Evolutionary conservation across 176 grass and related monocot species (phyloP), one percentile per base, ranked within the genome.

Genomic region (Cymbopogon citratus): DNA sequence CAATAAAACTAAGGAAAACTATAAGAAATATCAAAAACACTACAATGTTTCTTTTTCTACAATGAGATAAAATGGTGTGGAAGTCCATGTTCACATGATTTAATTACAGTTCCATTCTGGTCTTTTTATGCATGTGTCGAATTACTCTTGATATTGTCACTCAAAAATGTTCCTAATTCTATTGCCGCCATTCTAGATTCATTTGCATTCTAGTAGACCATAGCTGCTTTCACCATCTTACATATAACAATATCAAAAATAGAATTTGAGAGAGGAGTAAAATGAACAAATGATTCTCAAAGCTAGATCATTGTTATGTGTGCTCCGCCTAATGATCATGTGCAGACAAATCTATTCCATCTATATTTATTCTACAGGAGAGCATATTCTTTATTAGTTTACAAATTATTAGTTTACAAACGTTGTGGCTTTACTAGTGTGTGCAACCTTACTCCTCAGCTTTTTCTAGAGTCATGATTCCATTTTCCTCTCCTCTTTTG

Each of bases 401-500:
- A 51, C 13, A 5, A 12, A 12, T n/a, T n/a, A n/a, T n/a, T 19
- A 31, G 36, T 49, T 61, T 19, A 52, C 13, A 5, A 12, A 12
- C 44, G 28, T 23, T 23, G 23, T 24, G 23, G 56, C 24, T 64
- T 28, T 29, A 62, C 59, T 61, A 63, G 11, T n/a, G 3, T 14
- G 6, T 38, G 73, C 54, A 79, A 12, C 48, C 63, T 57, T 65
- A 43, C 43, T 65, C 75, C 23, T 36, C 49, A 11, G 43, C 35
- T 59, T 81, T 60, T 81, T 39, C 35, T 45, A 5, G 14, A 61
- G 27, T 4, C 21, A 46, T 9, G 63, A 81, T 76, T 76, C 63
- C 29, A 36, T 69, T 81, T 81, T 76, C 71, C 69, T 68, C 36
- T 69, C 70, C n/a, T 80, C 45, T 56, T 54, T 84, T 76, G 54